Evolutionary conservation across 495 filamentous ascomycete genomes (phyloP).

Genomic region (Tuber melanosporum): DNA sequence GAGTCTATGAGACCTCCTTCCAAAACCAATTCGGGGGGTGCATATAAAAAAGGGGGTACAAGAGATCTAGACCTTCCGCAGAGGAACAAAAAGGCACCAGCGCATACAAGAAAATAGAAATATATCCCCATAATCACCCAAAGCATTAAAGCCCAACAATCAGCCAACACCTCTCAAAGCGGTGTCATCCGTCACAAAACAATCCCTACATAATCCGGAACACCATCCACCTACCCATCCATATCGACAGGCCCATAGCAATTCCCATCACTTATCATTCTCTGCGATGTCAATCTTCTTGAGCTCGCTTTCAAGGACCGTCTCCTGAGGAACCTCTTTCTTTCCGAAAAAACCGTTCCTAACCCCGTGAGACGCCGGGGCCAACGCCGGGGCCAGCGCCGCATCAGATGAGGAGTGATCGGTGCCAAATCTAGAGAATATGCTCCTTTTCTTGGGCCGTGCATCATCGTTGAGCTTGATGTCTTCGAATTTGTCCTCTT

Average conservation of each 20-base stretch:
- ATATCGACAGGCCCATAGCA: background rate
- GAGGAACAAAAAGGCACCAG: background rate
- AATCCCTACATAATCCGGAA: background rate
- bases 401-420: conserved; percentile 30
- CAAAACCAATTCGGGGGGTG: background rate
- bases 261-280: conserved; percentile 11
- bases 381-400: background rate
- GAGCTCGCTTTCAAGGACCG: conserved; percentile 38
- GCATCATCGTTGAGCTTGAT: conserved; percentile 74
- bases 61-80: background rate
- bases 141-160: background rate
- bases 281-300: conserved; percentile 27
- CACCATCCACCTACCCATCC: background rate
- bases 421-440: conserved; percentile 77
- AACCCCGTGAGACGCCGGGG: conserved; percentile 9
- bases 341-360: conserved; percentile 26
- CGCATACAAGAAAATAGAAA: background rate
- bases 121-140: background rate
- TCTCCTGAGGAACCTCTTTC: conserved; percentile 27
- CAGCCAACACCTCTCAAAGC: background rate
- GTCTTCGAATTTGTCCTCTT: conserved; percentile 82
- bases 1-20: background rate
- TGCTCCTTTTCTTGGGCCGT: conserved; percentile 64
- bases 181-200: background rate
- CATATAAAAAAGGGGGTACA: background rate